phyloP scores from a whole-genome alignment of 345 rosid species.

The Eucalyptus polybractea region DNA sequence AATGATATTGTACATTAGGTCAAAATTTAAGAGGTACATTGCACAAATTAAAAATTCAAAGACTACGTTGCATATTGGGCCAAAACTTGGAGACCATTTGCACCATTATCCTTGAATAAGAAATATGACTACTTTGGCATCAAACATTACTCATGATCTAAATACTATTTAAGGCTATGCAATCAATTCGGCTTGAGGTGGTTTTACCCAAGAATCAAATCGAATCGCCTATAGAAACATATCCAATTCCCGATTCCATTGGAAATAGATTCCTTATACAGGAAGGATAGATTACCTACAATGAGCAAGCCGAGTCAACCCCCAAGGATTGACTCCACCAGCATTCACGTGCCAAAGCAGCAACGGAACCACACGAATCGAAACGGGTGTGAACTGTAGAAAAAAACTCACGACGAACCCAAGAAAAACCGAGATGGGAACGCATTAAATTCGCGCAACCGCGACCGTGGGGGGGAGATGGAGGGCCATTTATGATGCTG shows the following conservation, averaged over 20 bases:
- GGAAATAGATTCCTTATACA: neutral
- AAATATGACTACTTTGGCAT: neutral
- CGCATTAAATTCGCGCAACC: neutral
- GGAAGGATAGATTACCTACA: neutral
- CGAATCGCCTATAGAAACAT: neutral
- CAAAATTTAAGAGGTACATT: fast-evolving
- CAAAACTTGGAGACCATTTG: fast-evolving
- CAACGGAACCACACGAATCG: neutral
- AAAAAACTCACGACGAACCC: neutral
- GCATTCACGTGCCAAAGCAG: neutral
- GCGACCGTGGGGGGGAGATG: neutral
- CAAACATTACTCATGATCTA: neutral
- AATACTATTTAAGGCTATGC: neutral
- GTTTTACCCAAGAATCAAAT: neutral
- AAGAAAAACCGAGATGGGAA: neutral
- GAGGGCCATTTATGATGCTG: neutral
- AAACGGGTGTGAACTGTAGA: neutral
- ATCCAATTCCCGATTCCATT: neutral
- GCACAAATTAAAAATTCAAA: neutral
- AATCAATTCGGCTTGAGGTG: too few relatives aligned
- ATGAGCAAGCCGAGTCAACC: neutral
- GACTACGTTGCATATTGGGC: fast-evolving
- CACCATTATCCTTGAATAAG: neutral
- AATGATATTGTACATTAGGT: neutral
- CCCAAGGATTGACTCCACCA: neutral